Base-by-base conservation (phyloP, 139 green algal genomes). In the Asterochloris erici region DNA sequence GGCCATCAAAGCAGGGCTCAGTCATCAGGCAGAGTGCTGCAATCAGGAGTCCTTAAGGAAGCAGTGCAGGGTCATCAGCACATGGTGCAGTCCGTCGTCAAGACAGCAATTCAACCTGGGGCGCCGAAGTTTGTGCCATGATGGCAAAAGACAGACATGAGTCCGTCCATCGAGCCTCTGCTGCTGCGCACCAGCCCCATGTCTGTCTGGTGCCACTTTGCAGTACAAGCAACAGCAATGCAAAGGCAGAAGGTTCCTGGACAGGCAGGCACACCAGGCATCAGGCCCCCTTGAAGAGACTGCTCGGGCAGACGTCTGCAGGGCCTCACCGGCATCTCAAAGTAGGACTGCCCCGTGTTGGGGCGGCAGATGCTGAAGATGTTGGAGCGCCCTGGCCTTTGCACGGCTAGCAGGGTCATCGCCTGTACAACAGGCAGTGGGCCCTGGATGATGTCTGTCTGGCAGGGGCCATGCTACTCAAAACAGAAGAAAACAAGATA, bases 291-390 rank as follows among this genome's bases (percentile, higher is more conserved):
- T n/a, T 27, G 24, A 38, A 12, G 15, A 54, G 24, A 12, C 11
- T 71, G 66, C 66, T 71, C 21, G 17, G 21, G 66, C 66, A 26
- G 70, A 76, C 24, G 9, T 14, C 12, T 15, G 19, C n/a, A 63
- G 54, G 47, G n/a, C 23, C 29, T n/a, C n/a, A 86, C 85, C 74
- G 95, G 91, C 94, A 96, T 96, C 79, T 98, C 93, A 74, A 96
- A 95, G 61, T 86, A 92, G 23, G 86, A 88, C 14, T 86, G 81
- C 54, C 93, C 90, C 24, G 91, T 96, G 87, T 93, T 94, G 16
- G 93, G 93, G 10, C 93, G 84, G 29, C 81, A 81, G 27, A 96
- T 87, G 68, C 68, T 83, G 82, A 93, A 95, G 13, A 86, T n/a
- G 80, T 88, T 87, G 63, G 70, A 66, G 11, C 76, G 68, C 14